phyloP scores from a whole-genome alignment of 2,329 filamentous ascomycete genomes.

The Mycogone perniciosa region DNA sequence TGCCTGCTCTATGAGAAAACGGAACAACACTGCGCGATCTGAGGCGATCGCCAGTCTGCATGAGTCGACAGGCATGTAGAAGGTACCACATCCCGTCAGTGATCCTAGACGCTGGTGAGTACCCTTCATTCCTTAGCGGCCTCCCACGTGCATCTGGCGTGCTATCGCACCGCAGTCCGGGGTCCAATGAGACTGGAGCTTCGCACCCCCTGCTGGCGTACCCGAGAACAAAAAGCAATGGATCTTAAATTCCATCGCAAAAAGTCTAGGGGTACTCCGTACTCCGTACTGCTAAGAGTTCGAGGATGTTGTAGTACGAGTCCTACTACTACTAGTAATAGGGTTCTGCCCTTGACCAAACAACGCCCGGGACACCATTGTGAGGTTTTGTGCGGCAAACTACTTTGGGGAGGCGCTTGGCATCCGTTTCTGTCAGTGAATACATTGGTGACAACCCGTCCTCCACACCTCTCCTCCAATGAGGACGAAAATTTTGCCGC shows the following conservation, averaged over 20 bases:
- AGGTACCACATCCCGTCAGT: too few relatives aligned
- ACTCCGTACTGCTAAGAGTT: not conserved
- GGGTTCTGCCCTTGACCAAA: too few relatives aligned
- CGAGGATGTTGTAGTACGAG: not conserved
- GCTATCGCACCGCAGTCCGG: not conserved
- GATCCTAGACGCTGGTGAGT: not conserved
- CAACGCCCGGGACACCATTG: too few relatives aligned
- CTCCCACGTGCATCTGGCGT: not conserved
- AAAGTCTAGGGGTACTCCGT: not conserved
- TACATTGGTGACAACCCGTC: too few relatives aligned
- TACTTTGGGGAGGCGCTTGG: too few relatives aligned
- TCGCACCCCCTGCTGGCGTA: not conserved
- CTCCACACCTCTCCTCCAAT: too few relatives aligned
- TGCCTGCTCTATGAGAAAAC: too few relatives aligned
- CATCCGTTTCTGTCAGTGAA: too few relatives aligned
- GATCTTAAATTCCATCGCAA: not conserved
- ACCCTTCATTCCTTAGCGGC: not conserved
- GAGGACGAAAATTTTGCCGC: too few relatives aligned
- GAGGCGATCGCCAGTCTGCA: not conserved
- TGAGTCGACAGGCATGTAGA: too few relatives aligned
- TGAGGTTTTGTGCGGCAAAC: too few relatives aligned
- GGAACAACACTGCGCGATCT: not conserved
- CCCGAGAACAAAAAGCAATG: not conserved
- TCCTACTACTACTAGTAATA: too few relatives aligned
- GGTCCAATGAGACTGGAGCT: not conserved